Conservation (phyloP, 2,329 filamentous ascomycete genomes). For the Alternaria panax region DNA sequence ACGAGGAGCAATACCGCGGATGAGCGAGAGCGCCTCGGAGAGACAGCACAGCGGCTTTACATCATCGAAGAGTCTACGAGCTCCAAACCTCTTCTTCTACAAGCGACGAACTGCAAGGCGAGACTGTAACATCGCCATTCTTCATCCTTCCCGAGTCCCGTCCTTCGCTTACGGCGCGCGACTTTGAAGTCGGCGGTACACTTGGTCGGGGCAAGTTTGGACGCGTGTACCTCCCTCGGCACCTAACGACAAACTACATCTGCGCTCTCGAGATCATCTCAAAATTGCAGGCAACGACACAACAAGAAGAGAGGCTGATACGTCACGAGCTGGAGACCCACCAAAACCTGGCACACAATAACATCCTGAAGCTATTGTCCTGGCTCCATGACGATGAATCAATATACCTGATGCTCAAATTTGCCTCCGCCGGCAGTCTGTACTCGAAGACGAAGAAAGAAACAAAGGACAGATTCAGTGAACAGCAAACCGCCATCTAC, state of each 20-base stretch:
- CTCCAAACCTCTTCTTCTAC: too few species aligned
- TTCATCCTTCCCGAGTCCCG: neutral
- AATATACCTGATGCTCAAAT: conserved; percentile 83
- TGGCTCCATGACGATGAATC: conserved; percentile 86
- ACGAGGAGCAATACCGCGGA: neutral
- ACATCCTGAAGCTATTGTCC: conserved; percentile 79
- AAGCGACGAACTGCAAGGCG: conserved; percentile 1
- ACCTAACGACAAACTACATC: conserved; percentile 76
- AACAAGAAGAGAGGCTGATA: conserved; percentile 80
- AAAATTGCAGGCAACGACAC: conserved; percentile 77
- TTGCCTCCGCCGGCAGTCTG: conserved; percentile 79
- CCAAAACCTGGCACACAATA: conserved; percentile 81
- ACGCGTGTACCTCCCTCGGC: conserved; percentile 79
- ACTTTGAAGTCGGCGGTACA: conserved; percentile 86
- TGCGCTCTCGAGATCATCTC: conserved; percentile 84
- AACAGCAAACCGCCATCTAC: conserved; percentile 82
- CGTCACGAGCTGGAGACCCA: conserved; percentile 86
- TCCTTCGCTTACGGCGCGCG: conserved; percentile 56
- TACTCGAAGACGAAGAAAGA: conserved; percentile 81
- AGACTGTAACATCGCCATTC: neutral
- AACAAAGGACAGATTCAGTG: conserved; percentile 76
- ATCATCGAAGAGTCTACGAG: conserved; percentile 1
- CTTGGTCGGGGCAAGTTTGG: conserved; percentile 86
- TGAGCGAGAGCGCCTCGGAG: conserved; percentile 7
- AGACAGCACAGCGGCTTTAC: conserved; percentile 1